Percentiles rank a stretch among this genome's conserved stretches.
These are phyloP conservation scores for Coemansia sp. DNA, from an alignment of 192 early-diverging fungal genomes.

Conservation along the genomic window DNA sequence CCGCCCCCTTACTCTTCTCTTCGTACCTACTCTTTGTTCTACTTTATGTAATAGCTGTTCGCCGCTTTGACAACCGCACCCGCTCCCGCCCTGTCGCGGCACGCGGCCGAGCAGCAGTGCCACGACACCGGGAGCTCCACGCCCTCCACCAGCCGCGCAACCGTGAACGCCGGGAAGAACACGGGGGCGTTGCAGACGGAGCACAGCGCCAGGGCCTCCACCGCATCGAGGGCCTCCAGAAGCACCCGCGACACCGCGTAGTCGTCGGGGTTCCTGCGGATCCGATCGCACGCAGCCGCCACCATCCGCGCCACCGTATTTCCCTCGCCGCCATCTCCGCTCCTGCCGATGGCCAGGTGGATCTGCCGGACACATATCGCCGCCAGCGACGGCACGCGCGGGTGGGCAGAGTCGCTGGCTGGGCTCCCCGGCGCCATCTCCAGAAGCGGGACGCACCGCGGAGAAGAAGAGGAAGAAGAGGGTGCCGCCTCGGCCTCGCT, in stretches of 20 bases:
- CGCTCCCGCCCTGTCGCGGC: conserved; percentile 22
- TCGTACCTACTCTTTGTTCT: not conserved
- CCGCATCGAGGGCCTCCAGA: conserved; percentile 11
- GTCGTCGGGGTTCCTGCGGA: conserved; percentile 22
- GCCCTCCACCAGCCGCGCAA: conserved; percentile 9
- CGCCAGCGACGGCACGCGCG: conserved; percentile 19
- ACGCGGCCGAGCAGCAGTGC: conserved; percentile 46
- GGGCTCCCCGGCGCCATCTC: not conserved
- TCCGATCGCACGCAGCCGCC: conserved; percentile 23
- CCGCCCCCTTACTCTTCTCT: not conserved
- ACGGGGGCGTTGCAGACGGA: conserved; percentile 30
- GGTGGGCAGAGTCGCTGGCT: not conserved
- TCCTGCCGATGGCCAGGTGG: conserved; percentile 3
- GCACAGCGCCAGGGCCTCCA: conserved; percentile 11
- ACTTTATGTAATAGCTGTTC: not conserved
- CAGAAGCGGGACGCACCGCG: not conserved
- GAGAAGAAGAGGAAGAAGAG: not conserved
- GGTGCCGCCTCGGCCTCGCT: not conserved
- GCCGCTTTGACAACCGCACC: not conserved
- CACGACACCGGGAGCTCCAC: conserved; percentile 34
- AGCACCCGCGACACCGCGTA: conserved; percentile 21
- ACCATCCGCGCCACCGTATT: not conserved
- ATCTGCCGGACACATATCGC: conserved; percentile 21
- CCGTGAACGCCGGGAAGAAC: conserved; percentile 17
- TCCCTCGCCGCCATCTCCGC: too few relatives aligned